Evolutionary conservation across 2,329 filamentous ascomycete genomes (phyloP).

Genomic region (Cladosporium sp.): DNA sequence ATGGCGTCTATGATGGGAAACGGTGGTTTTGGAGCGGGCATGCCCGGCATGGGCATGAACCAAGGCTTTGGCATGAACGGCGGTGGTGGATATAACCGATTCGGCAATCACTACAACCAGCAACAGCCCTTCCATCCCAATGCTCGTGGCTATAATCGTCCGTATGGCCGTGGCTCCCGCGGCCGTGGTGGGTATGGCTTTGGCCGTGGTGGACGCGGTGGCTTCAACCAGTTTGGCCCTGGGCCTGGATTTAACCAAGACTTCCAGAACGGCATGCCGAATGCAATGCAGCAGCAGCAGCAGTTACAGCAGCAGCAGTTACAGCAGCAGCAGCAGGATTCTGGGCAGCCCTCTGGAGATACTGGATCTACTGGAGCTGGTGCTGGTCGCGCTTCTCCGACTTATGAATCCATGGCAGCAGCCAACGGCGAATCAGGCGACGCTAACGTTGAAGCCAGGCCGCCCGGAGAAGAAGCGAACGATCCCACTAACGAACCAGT

Average conservation of each 20-base stretch:
- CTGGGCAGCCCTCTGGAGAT: slow-evolving; percentile 16
- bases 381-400: slow-evolving; percentile 24
- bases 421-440: slow-evolving; percentile 14
- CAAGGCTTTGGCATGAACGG: slow-evolving; percentile 49
- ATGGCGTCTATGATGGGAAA: slow-evolving; percentile 32
- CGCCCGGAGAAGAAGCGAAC: slow-evolving; percentile 15
- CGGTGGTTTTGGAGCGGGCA: slow-evolving; percentile 42
- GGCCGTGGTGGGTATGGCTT: slow-evolving; percentile 24
- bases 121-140: slow-evolving; percentile 43
- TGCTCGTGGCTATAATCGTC: slow-evolving; percentile 62
- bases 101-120: slow-evolving; percentile 28
- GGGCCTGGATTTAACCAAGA: slow-evolving; percentile 3
- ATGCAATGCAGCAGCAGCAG: slow-evolving; percentile 18
- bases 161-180: slow-evolving; percentile 36
- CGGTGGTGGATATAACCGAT: slow-evolving; percentile 42
- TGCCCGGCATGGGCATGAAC: slow-evolving; percentile 17
- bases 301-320: slow-evolving; percentile 16
- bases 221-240: slow-evolving; percentile 12
- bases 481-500: slow-evolving; percentile 30
- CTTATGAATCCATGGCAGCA: slow-evolving; percentile 23
- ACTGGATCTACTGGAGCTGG: slow-evolving; percentile 5
- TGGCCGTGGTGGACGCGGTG: slow-evolving; percentile 10
- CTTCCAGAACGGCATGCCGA: slow-evolving; percentile 7
- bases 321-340: slow-evolving; percentile 12
- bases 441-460: slow-evolving; percentile 12